phyloP scores from a whole-genome alignment of 371 early-diverging fungal genomes.

The Rhizomucor miehei region DNA sequence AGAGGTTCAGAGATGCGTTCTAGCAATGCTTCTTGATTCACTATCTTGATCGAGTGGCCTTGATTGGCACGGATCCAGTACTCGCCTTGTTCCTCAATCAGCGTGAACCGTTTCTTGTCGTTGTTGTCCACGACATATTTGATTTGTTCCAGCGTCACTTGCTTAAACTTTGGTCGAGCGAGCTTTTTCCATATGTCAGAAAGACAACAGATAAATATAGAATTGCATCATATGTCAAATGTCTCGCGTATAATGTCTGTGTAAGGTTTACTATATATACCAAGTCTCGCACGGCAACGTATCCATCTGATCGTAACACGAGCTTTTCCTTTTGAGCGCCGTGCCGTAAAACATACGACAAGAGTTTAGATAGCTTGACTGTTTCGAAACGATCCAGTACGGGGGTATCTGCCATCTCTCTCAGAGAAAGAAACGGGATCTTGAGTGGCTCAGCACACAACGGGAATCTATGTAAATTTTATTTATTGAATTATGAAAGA shows the following conservation, averaged over 20 bases:
- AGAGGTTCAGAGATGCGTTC: constrained; percentile 8
- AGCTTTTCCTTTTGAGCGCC: constrained; percentile 79
- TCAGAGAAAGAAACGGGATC: neutral
- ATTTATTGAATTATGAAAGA: neutral
- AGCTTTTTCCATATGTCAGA: constrained; percentile 36
- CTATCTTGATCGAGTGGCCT: constrained; percentile 69
- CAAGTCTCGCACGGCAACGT: constrained; percentile 61
- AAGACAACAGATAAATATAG: neutral
- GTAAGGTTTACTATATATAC: constrained; percentile 28
- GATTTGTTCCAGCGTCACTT: constrained; percentile 51
- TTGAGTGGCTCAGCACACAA: neutral
- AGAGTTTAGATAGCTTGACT: constrained; percentile 64
- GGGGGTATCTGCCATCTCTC: neutral
- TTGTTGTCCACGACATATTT: constrained; percentile 64
- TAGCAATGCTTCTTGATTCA: constrained; percentile 38
- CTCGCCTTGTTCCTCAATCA: constrained; percentile 32
- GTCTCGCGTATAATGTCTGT: neutral
- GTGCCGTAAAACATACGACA: constrained; percentile 83
- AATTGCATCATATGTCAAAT: neutral
- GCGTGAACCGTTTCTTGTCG: constrained; percentile 77
- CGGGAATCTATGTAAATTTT: neutral
- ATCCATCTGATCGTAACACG: constrained; percentile 72
- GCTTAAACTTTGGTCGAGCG: constrained; percentile 50
- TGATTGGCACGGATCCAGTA: constrained; percentile 84
- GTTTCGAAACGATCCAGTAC: constrained; percentile 9